Conservation (phyloP, 192 early-diverging fungal genomes). For the Linnemannia schmuckeri region DNA sequence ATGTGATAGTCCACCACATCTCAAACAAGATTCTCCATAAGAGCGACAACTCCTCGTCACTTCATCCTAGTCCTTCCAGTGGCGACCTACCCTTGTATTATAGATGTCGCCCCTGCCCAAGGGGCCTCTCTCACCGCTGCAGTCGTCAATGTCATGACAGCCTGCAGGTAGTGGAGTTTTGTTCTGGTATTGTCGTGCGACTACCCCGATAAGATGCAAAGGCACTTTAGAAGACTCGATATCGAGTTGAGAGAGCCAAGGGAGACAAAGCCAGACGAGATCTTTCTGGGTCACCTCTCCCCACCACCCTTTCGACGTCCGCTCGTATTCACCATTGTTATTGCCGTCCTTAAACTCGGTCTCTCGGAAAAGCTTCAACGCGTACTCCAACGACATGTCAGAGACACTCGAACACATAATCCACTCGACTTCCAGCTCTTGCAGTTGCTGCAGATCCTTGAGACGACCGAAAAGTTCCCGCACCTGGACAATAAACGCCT, state of each 20-base stretch:
- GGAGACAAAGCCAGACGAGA: neutral
- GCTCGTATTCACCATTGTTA: neutral
- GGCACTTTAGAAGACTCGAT: neutral
- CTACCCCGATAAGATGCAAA: neutral
- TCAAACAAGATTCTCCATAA: neutral
- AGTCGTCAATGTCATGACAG: neutral
- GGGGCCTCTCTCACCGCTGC: neutral
- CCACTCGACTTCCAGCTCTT: neutral
- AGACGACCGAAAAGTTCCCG: neutral
- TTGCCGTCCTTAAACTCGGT: neutral
- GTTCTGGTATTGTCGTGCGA: neutral
- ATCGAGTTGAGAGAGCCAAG: neutral
- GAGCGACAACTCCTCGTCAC: neutral
- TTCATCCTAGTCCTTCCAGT: neutral
- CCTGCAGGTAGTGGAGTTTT: neutral
- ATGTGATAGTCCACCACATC: too few relatives aligned
- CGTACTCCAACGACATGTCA: neutral
- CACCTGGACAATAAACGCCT: neutral
- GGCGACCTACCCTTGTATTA: neutral
- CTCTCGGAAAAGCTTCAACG: neutral
- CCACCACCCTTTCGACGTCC: neutral
- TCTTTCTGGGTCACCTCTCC: neutral
- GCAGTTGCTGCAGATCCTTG: neutral
- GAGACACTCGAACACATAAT: neutral
- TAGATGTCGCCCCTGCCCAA: neutral